phyloP scores from a whole-genome alignment of 768 basidiomycete genomes.

The Mycena leptocephala region DNA sequence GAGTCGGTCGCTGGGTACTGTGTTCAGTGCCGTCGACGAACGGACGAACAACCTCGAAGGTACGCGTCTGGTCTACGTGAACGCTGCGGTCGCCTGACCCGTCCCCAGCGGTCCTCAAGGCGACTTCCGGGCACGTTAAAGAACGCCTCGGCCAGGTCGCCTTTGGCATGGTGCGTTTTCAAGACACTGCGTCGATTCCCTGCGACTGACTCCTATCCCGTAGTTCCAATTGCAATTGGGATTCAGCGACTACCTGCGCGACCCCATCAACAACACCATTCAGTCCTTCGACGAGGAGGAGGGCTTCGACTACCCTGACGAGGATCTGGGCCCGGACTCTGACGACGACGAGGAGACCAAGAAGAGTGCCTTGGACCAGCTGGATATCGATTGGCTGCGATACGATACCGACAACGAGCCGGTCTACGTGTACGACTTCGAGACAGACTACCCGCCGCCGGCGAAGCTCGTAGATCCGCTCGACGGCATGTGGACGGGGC shows the following conservation, averaged over 20 bases:
- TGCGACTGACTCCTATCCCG: neutral
- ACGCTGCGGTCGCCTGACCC: neutral
- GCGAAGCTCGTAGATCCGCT: constrained; percentile 6
- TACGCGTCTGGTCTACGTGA: neutral
- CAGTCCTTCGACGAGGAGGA: constrained; percentile 10
- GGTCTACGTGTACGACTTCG: constrained; percentile 18
- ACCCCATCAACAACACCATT: constrained; percentile 16
- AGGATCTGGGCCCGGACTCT: neutral
- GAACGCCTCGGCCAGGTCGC: constrained; percentile 17
- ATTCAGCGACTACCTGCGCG: neutral
- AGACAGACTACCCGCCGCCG: constrained; percentile 10
- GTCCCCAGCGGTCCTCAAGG: constrained; percentile 4
- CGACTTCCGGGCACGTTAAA: neutral
- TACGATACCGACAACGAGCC: constrained; percentile 14
- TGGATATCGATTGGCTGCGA: neutral
- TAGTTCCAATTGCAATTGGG: constrained; percentile 16
- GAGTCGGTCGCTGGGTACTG: constrained; percentile 4
- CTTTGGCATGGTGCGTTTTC: constrained; percentile 27
- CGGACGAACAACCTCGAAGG: constrained; percentile 18
- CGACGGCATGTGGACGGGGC: constrained; percentile 29
- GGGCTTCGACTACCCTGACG: neutral
- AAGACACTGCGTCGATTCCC: neutral
- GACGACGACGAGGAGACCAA: constrained; percentile 18
- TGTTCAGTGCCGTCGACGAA: constrained; percentile 25
- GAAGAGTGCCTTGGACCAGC: neutral